Base-by-base conservation (phyloP, 73 alveolate species). In the Paramecium pentaurelia region DNA sequence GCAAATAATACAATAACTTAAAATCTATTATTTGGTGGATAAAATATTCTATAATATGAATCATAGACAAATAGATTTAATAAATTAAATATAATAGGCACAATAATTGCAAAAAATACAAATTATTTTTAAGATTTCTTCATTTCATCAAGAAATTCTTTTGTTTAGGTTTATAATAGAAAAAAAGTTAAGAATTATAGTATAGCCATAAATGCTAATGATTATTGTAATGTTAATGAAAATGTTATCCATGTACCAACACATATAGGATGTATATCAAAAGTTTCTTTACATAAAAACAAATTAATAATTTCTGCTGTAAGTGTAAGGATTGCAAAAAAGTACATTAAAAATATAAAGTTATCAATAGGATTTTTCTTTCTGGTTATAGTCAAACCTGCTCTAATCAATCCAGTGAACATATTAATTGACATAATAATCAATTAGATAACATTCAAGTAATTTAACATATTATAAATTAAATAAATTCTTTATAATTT, bases 21-120 rank as follows among this genome's bases (percentile, higher is more conserved):
- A 80, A 80, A 80, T 80, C 91, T 40, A 8, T 80, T 80, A 44
- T 16, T 80, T 1, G 91, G 91, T 45, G 91, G 91, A 16, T 44
- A 36, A 47, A 80, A 80, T 45, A 80, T 36, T 22, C 58, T n/a
- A 36, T 80, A 80, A 9, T 40, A 22, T 3, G 91, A 42, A 20
- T 80, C 30, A n/a, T 40, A 14, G 2, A 25, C 75, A 49, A 80
- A 80, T 44, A 80, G 8, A 25, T 44, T 44, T 1, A 80, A 28
- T 8, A 80, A 27, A 7, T 47, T 47, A 9, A 47, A 22, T 10
- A 80, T 2, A 25, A 80, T 80, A 1, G 91, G 91, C 0, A 47
- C 30, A 7, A 80, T 3, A 6, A 80, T 25, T 10, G 91, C 71
- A 11, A 80, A 18, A 27, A 22, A 42, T 25, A 80, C 6, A 20